These are phyloP conservation scores for Ilex asprella DNA, from an alignment of 257 asterid species.

Conservation along the genomic window DNA sequence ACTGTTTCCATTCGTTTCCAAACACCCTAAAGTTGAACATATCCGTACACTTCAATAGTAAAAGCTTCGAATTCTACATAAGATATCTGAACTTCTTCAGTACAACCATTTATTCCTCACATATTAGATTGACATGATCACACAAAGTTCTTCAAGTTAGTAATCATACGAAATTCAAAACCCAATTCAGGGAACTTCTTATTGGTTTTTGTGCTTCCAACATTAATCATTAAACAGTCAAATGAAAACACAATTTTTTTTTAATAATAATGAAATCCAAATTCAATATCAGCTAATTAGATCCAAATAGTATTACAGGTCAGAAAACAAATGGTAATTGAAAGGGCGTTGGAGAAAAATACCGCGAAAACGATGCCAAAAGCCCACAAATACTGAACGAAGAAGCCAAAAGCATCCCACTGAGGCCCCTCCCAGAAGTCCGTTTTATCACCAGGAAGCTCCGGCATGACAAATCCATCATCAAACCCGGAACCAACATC, in stretches of 20 bases:
- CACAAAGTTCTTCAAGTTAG: no score
- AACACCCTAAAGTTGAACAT: no score
- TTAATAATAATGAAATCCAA: not conserved
- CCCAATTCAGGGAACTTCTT: no score
- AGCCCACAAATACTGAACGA: conserved; percentile 92
- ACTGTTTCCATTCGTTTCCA: no score
- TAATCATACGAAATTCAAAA: no score
- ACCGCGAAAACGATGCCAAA: conserved; percentile 86
- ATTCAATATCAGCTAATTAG: not conserved
- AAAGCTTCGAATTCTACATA: no score
- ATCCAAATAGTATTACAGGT: no score
- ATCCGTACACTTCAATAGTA: no score
- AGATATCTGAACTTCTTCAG: no score
- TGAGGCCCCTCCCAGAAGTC: conserved; percentile 87
- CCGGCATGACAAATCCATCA: conserved; percentile 71
- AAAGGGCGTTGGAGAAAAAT: not conserved
- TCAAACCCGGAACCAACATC: conserved; percentile 13
- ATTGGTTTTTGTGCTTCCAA: no score
- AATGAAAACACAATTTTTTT: not conserved
- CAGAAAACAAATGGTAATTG: not conserved
- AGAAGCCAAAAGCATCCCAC: conserved; percentile 87
- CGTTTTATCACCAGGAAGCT: conserved; percentile 66
- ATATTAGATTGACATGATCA: no score
- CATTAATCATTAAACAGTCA: not conserved
- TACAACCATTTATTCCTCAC: no score